Evolutionary conservation across 2,329 filamentous ascomycete genomes (phyloP).

Genomic region (Hypoxylon sp.): DNA sequence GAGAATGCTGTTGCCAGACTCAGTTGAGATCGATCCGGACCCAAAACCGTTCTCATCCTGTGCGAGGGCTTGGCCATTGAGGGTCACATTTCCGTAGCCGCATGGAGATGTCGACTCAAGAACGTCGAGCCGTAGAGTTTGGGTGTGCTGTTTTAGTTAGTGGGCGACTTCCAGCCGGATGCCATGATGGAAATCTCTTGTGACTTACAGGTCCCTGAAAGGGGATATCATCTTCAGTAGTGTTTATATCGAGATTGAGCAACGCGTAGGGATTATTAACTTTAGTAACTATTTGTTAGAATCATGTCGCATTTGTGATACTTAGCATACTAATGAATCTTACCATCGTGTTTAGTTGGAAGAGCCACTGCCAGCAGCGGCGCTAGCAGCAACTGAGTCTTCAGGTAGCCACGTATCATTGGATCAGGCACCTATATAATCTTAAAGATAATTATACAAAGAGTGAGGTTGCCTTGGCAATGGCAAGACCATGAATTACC

Average conservation of each 20-base stretch:
- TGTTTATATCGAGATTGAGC: conserved; percentile 49
- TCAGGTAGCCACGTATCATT: conserved; percentile 56
- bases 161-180: not conserved
- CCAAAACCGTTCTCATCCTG: conserved; percentile 60
- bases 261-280: conserved; percentile 47
- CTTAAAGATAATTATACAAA: conserved; percentile 15
- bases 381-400: conserved; percentile 56
- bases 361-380: conserved; percentile 56
- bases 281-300: conserved; percentile 36
- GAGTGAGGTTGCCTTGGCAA: conserved; percentile 33
- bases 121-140: conserved; percentile 62
- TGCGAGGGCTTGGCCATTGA: conserved; percentile 62
- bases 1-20: conserved; percentile 58
- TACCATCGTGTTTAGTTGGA: conserved; percentile 39
- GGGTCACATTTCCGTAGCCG: conserved; percentile 62
- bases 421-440: conserved; percentile 45
- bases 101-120: conserved; percentile 63
- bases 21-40: conserved; percentile 59
- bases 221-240: conserved; percentile 36
- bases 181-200: not conserved
- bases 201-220: conserved; percentile 49
- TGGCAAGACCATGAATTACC: conserved; percentile 37
- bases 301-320: conserved; percentile 35
- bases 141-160: conserved; percentile 16
- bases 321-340: conserved; percentile 36